Conservation (phyloP, 306 rosid species). For the Canavalia gladiata region DNA sequence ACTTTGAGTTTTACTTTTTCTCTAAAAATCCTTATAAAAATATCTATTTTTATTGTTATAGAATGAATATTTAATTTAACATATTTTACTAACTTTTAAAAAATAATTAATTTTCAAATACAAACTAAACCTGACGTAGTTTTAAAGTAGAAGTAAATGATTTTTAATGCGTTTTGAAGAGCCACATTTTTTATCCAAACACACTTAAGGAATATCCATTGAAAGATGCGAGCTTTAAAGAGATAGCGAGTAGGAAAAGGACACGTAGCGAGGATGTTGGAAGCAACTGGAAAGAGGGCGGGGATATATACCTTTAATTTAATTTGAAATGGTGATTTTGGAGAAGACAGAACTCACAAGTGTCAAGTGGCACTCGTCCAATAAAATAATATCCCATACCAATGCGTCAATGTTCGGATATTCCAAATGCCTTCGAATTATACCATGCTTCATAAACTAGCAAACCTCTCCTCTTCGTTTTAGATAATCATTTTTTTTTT, state of each 20-base stretch:
- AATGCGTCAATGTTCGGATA: conserved; percentile 42
- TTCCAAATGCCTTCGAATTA: conserved; percentile 63
- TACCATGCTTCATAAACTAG: conserved; percentile 54
- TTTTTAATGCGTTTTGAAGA: not conserved
- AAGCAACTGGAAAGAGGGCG: not conserved
- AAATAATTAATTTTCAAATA: too few relatives aligned
- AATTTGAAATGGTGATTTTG: not conserved
- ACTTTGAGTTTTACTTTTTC: too few relatives aligned
- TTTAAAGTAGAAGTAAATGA: too few relatives aligned
- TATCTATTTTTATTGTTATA: too few relatives aligned
- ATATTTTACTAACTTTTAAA: too few relatives aligned
- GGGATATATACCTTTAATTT: not conserved
- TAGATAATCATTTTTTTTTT: too few relatives aligned
- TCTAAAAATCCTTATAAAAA: too few relatives aligned
- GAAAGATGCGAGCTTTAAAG: conserved; percentile 22
- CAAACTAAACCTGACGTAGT: too few relatives aligned
- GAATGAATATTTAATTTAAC: too few relatives aligned
- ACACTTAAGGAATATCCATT: conserved; percentile 10
- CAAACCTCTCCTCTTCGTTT: not conserved
- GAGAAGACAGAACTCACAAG: not conserved
- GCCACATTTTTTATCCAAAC: not conserved
- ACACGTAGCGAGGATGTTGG: not conserved
- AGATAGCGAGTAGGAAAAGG: not conserved
- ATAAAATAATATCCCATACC: too few relatives aligned
- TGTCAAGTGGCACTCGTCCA: not conserved